Base-by-base conservation (phyloP, 1,139 yeast species). In the Candida sojae region DNA sequence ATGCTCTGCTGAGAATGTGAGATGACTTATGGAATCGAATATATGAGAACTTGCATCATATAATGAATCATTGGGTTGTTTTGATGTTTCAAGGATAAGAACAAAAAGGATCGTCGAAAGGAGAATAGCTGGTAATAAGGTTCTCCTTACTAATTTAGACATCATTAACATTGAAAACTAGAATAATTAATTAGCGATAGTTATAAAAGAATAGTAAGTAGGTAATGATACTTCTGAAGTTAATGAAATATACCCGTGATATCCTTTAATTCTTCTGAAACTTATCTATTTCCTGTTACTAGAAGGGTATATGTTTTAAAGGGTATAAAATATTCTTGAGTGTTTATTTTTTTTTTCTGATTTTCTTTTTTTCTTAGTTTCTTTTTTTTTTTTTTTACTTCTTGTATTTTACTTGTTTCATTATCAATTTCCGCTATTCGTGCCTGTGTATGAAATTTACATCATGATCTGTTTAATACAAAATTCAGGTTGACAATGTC, bases 1-100 rank as follows among this genome's bases (percentile, higher is more conserved):
- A 10, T 35, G 21, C 11, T 36, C 46, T 4, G 46, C 23, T 28
- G 48, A 25, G 29, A 53, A 53, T 28, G 58, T 44, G 26, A 57
- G 49, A 43, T 60, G 64, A 35, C 61, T 51, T 34, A 62, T 45
- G 2, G 62, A 54, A 46, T 60, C 65, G 40, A 64, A 51, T 13
- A 66, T 45, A 12, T 59, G 55, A 28, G 53, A 42, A 5, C 59
- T 52, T 13, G 52, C 45, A 39, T 48, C 38, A 42, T 49, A 53
- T 29, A 50, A 39, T 13, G 48, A 45, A 10, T 47, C 50, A 13
- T 48, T 42, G 9, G 44, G 38, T 44, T 31, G 33, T 23, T 37
- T 40, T n/a, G 44, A 23, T 29, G 50, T 44, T 42, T 47, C 49
- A 31, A 54, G 21, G 11, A 53, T 26, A 5, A 45, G 39, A 6